Percentiles rank a stretch among this genome's conserved stretches.
phyloP scores from a whole-genome alignment of 2,329 filamentous ascomycete genomes.

The Pseudogymnoascus sp. region DNA sequence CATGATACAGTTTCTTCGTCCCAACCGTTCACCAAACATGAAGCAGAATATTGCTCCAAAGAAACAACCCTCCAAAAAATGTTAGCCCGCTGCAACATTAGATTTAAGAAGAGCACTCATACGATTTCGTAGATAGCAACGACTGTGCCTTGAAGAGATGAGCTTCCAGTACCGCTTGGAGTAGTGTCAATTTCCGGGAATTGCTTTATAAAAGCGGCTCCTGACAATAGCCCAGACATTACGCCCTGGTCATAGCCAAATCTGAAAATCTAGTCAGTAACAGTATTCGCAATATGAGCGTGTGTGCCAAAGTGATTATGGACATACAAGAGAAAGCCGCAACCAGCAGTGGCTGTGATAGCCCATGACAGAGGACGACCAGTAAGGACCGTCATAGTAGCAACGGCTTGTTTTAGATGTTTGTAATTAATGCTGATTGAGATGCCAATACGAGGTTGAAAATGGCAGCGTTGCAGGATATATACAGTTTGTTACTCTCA shows the following conservation, averaged over 20 bases:
- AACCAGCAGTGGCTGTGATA: slow-evolving; percentile 32
- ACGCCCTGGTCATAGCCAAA: slow-evolving; percentile 63
- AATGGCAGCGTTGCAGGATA: too few relatives aligned
- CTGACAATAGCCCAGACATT: slow-evolving; percentile 65
- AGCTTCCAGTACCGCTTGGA: slow-evolving; percentile 30
- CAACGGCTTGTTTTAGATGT: not conserved
- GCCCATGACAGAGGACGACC: slow-evolving; percentile 34
- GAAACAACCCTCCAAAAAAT: slow-evolving; percentile 24
- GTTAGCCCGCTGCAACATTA: not conserved
- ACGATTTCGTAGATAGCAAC: slow-evolving; percentile 43
- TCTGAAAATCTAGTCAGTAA: slow-evolving; percentile 29
- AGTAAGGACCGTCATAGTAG: slow-evolving; percentile 24
- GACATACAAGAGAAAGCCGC: slow-evolving; percentile 31
- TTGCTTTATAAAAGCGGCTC: slow-evolving; percentile 49
- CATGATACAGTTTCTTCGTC: slow-evolving; percentile 37
- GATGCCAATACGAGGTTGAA: not conserved
- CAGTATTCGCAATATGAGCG: not conserved
- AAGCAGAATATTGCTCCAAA: slow-evolving; percentile 39
- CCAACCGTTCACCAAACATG: slow-evolving; percentile 38
- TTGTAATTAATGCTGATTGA: not conserved
- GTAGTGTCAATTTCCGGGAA: slow-evolving; percentile 47
- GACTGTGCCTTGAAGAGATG: slow-evolving; percentile 39
- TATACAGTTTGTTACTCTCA: too few relatives aligned
- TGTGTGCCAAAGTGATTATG: slow-evolving; percentile 12
- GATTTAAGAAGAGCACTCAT: slow-evolving; percentile 21